A percentile compares a stretch with the other conserved stretches of the same genome.
phyloP scores from a whole-genome alignment of 2,329 filamentous ascomycete species.

The Teratosphaeria viscida region DNA sequence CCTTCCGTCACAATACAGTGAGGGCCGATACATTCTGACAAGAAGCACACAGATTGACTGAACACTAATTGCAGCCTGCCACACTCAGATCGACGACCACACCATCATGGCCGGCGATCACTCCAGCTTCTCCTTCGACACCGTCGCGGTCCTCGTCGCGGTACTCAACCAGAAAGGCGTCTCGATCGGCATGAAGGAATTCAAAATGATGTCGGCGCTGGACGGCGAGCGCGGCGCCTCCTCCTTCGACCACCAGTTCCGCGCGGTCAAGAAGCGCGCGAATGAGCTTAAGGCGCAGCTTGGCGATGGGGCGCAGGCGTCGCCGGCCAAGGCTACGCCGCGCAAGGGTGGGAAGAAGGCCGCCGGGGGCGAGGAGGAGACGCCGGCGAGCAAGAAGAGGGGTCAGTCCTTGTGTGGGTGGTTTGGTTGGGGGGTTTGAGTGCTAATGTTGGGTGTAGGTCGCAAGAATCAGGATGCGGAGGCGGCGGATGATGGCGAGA shows the following conservation, averaged over 20 bases:
- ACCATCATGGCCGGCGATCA: background rate
- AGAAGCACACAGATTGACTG: background rate
- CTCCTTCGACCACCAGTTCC: constrained; percentile 20
- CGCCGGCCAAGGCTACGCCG: background rate
- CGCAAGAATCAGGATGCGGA: background rate
- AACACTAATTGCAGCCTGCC: background rate
- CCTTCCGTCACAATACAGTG: background rate
- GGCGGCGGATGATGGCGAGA: constrained; percentile 5
- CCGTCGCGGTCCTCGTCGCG: constrained; percentile 12
- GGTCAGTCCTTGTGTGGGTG: background rate
- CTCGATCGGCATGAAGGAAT: constrained; percentile 13
- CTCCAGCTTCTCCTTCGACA: constrained; percentile 13
- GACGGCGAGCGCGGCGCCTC: constrained; percentile 12
- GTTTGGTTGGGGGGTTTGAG: background rate
- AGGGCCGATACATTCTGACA: background rate
- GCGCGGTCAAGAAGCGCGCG: constrained; percentile 18
- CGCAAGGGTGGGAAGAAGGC: constrained; percentile 1
- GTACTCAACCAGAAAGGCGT: constrained; percentile 10
- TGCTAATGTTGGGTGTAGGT: background rate
- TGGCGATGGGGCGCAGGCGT: background rate
- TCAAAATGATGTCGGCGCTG: constrained; percentile 19
- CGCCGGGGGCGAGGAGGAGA: background rate
- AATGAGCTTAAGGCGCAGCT: constrained; percentile 12
- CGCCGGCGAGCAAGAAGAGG: background rate
- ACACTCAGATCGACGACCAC: background rate